These are phyloP conservation scores for Hyphopichia pseudoburtonii DNA, from an alignment of 1,139 yeast genomes.

Conservation along the genomic window DNA sequence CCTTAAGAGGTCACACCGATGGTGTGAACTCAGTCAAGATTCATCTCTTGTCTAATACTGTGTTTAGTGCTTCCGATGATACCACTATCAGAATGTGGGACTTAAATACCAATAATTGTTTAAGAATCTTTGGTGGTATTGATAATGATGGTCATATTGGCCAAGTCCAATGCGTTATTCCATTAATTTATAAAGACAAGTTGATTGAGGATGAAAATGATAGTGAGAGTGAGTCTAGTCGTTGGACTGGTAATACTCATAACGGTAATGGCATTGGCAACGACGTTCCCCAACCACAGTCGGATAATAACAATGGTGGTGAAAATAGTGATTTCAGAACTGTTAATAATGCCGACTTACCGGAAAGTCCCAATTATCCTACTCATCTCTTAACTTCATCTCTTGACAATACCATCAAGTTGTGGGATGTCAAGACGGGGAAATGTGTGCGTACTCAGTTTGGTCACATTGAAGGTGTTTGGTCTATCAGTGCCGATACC, in stretches of 20 bases:
- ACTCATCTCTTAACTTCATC: conserved; percentile 87
- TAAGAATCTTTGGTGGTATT: conserved; percentile 74
- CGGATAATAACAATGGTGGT: conserved; percentile 5
- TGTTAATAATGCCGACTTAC: conserved; percentile 24
- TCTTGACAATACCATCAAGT: conserved; percentile 86
- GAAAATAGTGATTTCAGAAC: conserved; percentile 6
- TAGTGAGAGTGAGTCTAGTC: conserved; percentile 23
- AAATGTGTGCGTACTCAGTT: conserved; percentile 89
- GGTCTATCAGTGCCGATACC: conserved; percentile 95
- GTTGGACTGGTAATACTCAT: conserved; percentile 2
- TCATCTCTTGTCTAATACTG: conserved; percentile 73
- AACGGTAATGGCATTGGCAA: neutral
- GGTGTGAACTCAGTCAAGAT: conserved; percentile 90
- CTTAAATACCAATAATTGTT: conserved; percentile 72
- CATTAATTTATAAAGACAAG: conserved; percentile 63
- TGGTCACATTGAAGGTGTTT: conserved; percentile 97
- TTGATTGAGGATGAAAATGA: conserved; percentile 42
- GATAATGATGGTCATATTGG: conserved; percentile 74
- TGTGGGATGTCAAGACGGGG: conserved; percentile 89
- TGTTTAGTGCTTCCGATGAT: conserved; percentile 89
- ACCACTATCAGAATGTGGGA: conserved; percentile 96
- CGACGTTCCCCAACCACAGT: too few species aligned
- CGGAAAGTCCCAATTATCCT: conserved; percentile 49
- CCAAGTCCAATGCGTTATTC: conserved; percentile 88
- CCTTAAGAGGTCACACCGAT: conserved; percentile 89